Percentiles rank a stretch among this genome's conserved stretches.
These are phyloP conservation scores for Piper betle DNA, from an alignment of 164 flowering plant genomes.

Conservation along the genomic window DNA sequence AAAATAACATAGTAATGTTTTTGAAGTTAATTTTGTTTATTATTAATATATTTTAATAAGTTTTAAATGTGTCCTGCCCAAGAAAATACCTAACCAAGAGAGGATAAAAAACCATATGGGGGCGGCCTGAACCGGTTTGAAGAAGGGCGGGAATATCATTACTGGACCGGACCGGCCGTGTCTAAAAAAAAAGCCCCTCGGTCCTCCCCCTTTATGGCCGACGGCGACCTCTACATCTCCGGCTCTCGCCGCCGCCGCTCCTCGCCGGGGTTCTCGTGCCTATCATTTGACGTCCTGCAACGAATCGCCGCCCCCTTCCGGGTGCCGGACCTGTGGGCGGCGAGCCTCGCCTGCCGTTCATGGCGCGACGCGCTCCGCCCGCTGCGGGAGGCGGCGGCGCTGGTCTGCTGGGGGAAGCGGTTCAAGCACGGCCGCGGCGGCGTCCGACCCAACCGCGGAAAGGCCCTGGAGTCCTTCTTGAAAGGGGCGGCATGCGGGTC, in stretches of 20 bases:
- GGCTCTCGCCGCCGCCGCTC: not conserved
- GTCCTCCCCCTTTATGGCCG: no score
- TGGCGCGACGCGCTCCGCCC: slow-evolving; percentile 79
- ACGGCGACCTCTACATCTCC: no score
- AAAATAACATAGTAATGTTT: no score
- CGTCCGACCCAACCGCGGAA: slow-evolving; percentile 34
- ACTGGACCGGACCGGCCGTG: no score
- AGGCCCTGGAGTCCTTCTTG: slow-evolving; percentile 72
- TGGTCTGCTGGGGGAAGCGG: slow-evolving; percentile 66
- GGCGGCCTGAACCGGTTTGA: no score
- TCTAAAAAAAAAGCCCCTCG: no score
- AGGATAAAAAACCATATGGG: no score
- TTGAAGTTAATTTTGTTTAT: no score
- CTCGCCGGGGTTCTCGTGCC: slow-evolving; percentile 38
- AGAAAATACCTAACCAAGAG: no score
- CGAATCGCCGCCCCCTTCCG: slow-evolving; percentile 49
- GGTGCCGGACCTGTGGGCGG: slow-evolving; percentile 41
- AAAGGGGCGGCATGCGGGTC: slow-evolving; percentile 80
- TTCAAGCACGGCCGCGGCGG: slow-evolving; percentile 87
- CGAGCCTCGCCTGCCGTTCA: slow-evolving; percentile 60
- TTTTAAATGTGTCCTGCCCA: no score
- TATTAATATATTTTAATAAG: no score
- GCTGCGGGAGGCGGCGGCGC: slow-evolving; percentile 77
- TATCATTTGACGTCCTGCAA: slow-evolving; percentile 55
- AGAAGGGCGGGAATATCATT: no score